A percentile compares a stretch with the other conserved stretches of the same genome.
These are phyloP conservation scores for Taiwanofungus camphoratus DNA, from an alignment of 1,284 basidiomycete species.

Conservation along the genomic window DNA sequence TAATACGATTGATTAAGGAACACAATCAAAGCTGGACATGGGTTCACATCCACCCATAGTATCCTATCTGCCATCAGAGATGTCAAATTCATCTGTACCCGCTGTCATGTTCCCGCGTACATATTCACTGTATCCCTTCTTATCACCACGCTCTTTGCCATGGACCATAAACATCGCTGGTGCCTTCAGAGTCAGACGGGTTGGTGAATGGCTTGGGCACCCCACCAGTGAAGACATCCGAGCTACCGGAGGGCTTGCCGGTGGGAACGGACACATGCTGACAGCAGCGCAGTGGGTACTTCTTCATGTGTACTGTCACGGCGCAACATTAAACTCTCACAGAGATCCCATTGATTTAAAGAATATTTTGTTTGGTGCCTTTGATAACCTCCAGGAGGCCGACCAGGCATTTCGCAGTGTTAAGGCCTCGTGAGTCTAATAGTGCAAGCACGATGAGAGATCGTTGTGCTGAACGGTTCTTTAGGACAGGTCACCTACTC, in stretches of 20 bases:
- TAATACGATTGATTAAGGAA: background rate
- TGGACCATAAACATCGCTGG: slow-evolving; percentile 40
- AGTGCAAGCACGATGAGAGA: background rate
- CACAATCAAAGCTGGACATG: slow-evolving; percentile 18
- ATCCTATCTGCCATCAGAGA: slow-evolving; percentile 34
- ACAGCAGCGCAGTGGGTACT: slow-evolving; percentile 32
- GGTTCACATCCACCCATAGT: slow-evolving; percentile 24
- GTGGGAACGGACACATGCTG: slow-evolving; percentile 28
- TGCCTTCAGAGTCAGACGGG: slow-evolving; percentile 53
- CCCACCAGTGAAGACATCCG: slow-evolving; percentile 29
- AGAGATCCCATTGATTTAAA: slow-evolving; percentile 17
- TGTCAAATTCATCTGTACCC: slow-evolving; percentile 11
- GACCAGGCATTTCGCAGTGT: slow-evolving; percentile 18
- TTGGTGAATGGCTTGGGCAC: slow-evolving; percentile 50
- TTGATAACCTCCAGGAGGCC: background rate
- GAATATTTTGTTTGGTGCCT: slow-evolving; percentile 10
- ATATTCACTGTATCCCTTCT: slow-evolving; percentile 63
- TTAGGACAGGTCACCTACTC: slow-evolving; percentile 55
- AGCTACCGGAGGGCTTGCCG: slow-evolving; percentile 33
- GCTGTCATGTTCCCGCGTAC: slow-evolving; percentile 24
- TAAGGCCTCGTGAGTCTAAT: slow-evolving; percentile 42
- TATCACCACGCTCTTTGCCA: slow-evolving; percentile 41
- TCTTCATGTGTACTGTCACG: slow-evolving; percentile 2
- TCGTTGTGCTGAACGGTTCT: slow-evolving; percentile 1
- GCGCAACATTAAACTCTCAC: background rate